These are phyloP conservation scores for Metschnikowia picachoensis DNA, from an alignment of 805 yeast genomes.

Conservation along the genomic window DNA sequence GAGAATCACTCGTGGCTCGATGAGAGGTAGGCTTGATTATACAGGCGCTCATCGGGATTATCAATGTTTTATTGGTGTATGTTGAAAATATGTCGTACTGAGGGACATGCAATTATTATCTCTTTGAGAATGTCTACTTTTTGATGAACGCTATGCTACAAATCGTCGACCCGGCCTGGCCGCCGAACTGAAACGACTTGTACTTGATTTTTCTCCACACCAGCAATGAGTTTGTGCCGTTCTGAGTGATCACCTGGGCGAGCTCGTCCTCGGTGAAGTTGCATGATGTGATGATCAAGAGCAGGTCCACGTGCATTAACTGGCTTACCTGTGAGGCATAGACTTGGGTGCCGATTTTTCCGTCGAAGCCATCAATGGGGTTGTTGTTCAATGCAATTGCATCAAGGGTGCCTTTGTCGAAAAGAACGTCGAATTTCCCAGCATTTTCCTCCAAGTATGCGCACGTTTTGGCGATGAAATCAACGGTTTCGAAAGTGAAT, in stretches of 20 bases:
- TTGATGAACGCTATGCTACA: conserved; percentile 78
- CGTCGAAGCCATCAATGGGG: conserved; percentile 39
- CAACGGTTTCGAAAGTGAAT: conserved; percentile 62
- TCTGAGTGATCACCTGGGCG: conserved; percentile 45
- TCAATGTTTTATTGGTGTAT: too few species aligned
- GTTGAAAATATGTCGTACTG: too few species aligned
- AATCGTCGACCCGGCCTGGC: conserved; percentile 80
- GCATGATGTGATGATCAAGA: conserved; percentile 81
- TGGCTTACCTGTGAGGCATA: conserved; percentile 61
- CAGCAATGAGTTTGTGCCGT: conserved; percentile 40
- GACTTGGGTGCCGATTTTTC: conserved; percentile 47
- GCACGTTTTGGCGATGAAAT: conserved; percentile 48
- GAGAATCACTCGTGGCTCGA: too few species aligned
- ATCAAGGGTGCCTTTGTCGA: conserved; percentile 95
- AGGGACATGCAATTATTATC: too few species aligned
- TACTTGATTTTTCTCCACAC: conserved; percentile 69
- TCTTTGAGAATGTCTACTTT: not conserved
- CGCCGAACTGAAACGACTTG: conserved; percentile 87
- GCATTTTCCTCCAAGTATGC: conserved; percentile 34
- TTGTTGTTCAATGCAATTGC: conserved; percentile 86
- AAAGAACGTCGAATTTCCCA: conserved; percentile 61
- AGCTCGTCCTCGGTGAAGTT: conserved; percentile 87
- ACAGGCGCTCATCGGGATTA: too few species aligned
- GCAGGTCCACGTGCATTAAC: conserved; percentile 52
- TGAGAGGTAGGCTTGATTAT: too few species aligned